Evolutionary conservation across 1,139 yeast species (phyloP).

Genomic region (Taiozyma sp.): DNA sequence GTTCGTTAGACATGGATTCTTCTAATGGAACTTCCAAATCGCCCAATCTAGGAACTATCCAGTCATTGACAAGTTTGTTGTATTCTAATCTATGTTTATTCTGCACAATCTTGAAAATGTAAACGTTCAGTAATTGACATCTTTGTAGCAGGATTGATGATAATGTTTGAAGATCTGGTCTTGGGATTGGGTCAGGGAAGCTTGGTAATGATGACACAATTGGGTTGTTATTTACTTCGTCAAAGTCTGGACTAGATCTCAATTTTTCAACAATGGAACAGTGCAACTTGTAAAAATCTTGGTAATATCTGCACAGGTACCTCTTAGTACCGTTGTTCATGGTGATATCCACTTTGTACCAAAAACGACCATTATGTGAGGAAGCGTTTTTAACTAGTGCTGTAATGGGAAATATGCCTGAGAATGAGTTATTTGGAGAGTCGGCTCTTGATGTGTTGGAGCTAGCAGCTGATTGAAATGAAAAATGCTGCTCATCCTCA

Average conservation of each 20-base stretch:
- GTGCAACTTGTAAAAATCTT: constrained; percentile 57
- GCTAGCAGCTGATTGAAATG: constrained; percentile 7
- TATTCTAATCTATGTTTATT: constrained; percentile 21
- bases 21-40: constrained; percentile 19
- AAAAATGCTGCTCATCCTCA: constrained; percentile 7
- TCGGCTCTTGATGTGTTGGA: neutral
- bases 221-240: constrained; percentile 4
- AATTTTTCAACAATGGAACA: constrained; percentile 40
- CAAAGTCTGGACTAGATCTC: constrained; percentile 3
- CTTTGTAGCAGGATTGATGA: constrained; percentile 24
- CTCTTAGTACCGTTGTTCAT: constrained; percentile 41
- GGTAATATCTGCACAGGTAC: constrained; percentile 52
- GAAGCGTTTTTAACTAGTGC: constrained; percentile 58
- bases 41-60: constrained; percentile 24
- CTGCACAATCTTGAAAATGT: constrained; percentile 24
- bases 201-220: constrained; percentile 18
- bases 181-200: constrained; percentile 30
- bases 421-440: constrained; percentile 1
- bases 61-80: constrained; percentile 16
- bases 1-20: constrained; percentile 14
- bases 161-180: constrained; percentile 25
- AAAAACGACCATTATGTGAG: constrained; percentile 51
- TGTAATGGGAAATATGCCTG: constrained; percentile 26
- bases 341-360: constrained; percentile 50
- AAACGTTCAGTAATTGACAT: constrained; percentile 26